Evolutionary conservation across 192 early-diverging fungal genomes (phyloP).

Genomic region (Coemansia sp.): DNA sequence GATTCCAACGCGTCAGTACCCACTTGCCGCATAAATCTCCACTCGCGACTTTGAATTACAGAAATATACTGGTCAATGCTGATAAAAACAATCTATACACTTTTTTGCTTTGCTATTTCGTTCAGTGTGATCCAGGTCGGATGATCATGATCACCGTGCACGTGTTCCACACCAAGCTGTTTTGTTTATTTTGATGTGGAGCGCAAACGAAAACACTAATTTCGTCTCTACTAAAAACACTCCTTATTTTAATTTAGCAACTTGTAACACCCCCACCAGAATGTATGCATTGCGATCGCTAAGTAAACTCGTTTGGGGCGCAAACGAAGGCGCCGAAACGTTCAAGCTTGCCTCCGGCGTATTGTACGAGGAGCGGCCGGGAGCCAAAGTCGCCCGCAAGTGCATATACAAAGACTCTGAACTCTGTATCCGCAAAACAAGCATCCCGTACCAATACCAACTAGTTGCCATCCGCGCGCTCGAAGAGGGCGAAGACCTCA

Average conservation of each 20-base stretch:
- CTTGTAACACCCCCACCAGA: neutral
- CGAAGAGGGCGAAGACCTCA: conserved; percentile 73
- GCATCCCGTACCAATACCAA: conserved; percentile 63
- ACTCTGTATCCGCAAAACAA: conserved; percentile 67
- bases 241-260: neutral
- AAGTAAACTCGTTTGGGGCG: conserved; percentile 67
- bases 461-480: conserved; percentile 72
- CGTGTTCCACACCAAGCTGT: neutral
- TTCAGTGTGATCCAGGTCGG: neutral
- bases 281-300: conserved; percentile 71
- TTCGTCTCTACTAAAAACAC: neutral
- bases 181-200: neutral
- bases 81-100: too few relatives aligned
- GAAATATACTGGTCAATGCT: too few relatives aligned
- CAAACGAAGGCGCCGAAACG: conserved; percentile 52
- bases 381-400: conserved; percentile 46
- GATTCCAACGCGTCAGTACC: neutral
- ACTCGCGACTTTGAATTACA: neutral
- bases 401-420: conserved; percentile 66
- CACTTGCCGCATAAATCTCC: neutral
- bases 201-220: neutral
- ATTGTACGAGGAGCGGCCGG: conserved; percentile 59
- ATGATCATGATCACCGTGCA: neutral
- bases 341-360: conserved; percentile 63
- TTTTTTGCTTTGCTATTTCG: too few relatives aligned